Conservation (phyloP, 1,284 basidiomycete genomes). For the Ceratobasidium sp. region DNA sequence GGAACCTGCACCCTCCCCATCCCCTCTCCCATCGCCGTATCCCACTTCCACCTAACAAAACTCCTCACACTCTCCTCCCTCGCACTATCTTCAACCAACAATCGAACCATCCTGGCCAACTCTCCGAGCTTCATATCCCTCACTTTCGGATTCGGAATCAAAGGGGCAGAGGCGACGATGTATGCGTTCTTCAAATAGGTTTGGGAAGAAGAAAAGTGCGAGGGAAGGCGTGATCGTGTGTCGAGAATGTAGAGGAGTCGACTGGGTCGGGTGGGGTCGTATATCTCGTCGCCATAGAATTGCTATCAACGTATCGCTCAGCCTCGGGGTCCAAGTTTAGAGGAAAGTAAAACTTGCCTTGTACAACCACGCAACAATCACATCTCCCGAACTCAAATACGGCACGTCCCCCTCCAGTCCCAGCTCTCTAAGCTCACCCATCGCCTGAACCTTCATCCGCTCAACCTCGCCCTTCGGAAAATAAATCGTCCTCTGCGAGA, state of each 20-base stretch:
- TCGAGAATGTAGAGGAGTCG: slow-evolving; percentile 36
- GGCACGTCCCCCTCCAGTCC: neutral
- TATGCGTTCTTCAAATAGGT: slow-evolving; percentile 26
- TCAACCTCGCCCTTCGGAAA: slow-evolving; percentile 28
- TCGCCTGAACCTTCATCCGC: slow-evolving; percentile 14
- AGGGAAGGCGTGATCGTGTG: slow-evolving; percentile 15
- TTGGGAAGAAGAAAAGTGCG: neutral
- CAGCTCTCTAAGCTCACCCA: neutral
- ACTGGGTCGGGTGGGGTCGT: slow-evolving; percentile 15
- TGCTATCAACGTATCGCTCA: neutral
- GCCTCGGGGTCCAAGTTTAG: neutral
- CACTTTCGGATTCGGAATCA: neutral
- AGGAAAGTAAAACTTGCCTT: slow-evolving; percentile 14
- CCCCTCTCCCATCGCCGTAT: neutral
- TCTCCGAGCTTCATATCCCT: slow-evolving; percentile 13
- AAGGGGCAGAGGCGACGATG: neutral
- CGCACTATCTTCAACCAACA: slow-evolving; percentile 4
- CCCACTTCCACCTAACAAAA: slow-evolving; percentile 17
- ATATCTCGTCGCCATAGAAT: slow-evolving; percentile 36
- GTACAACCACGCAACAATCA: slow-evolving; percentile 43
- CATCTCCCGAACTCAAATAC: slow-evolving; percentile 37
- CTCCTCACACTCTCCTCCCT: neutral
- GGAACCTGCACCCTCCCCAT: slow-evolving; percentile 23
- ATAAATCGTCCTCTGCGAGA: slow-evolving; percentile 32
- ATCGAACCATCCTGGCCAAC: neutral